Evolutionary conservation across 306 rosid genomes (phyloP), one percentile per base, ranked within the genome.

Genomic region (Sphenostylis stenocarpa): DNA sequence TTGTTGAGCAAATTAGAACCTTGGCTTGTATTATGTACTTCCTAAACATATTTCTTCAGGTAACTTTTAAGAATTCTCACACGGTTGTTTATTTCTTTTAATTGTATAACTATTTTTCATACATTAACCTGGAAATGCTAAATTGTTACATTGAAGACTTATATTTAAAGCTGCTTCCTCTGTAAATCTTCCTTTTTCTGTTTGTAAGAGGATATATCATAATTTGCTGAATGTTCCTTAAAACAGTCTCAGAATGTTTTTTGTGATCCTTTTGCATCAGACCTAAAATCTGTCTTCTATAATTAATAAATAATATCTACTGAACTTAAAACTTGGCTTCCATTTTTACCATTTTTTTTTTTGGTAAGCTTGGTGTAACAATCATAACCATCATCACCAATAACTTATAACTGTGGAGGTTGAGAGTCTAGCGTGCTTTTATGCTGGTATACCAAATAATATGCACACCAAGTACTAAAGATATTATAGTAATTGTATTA

Each of bases 21-120:
- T 8, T 90, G 60, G 87, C 85, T 29, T 94, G 90, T 88, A 21
- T 87, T 52, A 41, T 93, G 56, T 82, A 86, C 79, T 53, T 86
- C 19, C 68, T 93, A 24, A 84, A 93, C 79, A 87, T 93, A 49
- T 77, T 90, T 84, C 90, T 93, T 60, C 96, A 91, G 96, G 98
- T 92, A 86, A 68, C 60, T 62, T 70, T 20, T 49, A 20, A 7
- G 29, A 69, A 36, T 36, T 41, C 58, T 13, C 72, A 23, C 21
- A n/a, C 3, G 1, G 28, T 19, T 39, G 44, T 43, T 43, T 31
- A 20, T 44, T 31, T 57, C 53, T 34, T 31, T 62, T 51, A 20
- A 36, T 21, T 36, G 19, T 23, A 48, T 21, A 24, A 29, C 17
- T 73, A 57, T 24, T 26, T 62, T 57, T 67, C 65, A 1, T 64